phyloP scores from a whole-genome alignment of 2,329 filamentous ascomycete species.

The Juglanconis oblonga region DNA sequence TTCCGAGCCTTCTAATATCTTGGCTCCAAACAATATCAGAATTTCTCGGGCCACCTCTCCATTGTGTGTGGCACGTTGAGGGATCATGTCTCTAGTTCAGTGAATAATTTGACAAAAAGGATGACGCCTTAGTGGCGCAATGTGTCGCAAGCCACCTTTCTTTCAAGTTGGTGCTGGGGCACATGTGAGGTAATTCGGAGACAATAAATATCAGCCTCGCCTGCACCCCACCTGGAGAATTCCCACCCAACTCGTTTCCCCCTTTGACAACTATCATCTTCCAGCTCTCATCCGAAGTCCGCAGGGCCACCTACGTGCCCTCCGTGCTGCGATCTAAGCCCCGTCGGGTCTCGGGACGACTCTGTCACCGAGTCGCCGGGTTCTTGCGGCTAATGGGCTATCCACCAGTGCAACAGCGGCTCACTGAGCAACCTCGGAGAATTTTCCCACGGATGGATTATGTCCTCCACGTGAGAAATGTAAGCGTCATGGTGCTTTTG shows the following conservation, averaged over 20 bases:
- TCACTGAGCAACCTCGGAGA: neutral
- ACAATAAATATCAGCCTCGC: neutral
- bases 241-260: neutral
- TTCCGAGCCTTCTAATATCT: neutral
- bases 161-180: neutral
- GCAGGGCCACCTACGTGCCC: too few relatives aligned
- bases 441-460: too few relatives aligned
- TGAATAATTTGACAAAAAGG: neutral
- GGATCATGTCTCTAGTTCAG: neutral
- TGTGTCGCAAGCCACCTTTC: too few relatives aligned
- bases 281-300: too few relatives aligned
- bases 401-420: neutral
- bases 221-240: neutral
- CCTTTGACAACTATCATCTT: neutral
- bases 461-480: too few relatives aligned
- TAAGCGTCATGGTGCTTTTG: too few relatives aligned
- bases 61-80: neutral
- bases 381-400: neutral
- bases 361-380: neutral
- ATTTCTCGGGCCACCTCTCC: too few relatives aligned
- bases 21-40: neutral
- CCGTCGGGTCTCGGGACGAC: neutral
- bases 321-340: too few relatives aligned
- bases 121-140: neutral
- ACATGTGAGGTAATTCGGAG: neutral